A percentile compares a stretch with the other conserved stretches of the same genome.
Conservation (phyloP, 176 grass and related monocot genomes). For the Oryza meyeriana region DNA sequence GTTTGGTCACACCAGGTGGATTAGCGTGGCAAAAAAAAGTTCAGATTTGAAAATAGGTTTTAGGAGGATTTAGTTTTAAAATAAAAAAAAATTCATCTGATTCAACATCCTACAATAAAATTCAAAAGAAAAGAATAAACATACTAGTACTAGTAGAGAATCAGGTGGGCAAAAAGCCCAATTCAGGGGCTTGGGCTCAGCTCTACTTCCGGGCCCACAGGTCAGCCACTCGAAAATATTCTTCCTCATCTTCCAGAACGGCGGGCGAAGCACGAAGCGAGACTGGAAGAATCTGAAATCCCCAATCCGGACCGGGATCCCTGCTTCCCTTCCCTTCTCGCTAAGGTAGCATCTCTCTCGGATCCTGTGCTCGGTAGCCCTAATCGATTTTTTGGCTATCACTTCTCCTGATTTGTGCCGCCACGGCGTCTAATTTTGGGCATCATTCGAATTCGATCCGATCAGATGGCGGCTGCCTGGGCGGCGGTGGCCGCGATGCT, state of each 20-base stretch:
- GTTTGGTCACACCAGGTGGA: too few relatives aligned
- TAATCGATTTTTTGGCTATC: neutral
- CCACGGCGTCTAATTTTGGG: neutral
- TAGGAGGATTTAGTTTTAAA: too few relatives aligned
- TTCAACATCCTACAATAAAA: too few relatives aligned
- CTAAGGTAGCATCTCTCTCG: constrained; percentile 21
- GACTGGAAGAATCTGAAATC: constrained; percentile 7
- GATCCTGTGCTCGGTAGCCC: neutral
- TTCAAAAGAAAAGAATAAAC: too few relatives aligned
- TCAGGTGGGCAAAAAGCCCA: too few relatives aligned
- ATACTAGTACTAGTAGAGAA: too few relatives aligned
- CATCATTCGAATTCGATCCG: neutral
- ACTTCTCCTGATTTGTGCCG: neutral
- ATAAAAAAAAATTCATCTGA: too few relatives aligned
- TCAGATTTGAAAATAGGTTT: too few relatives aligned
- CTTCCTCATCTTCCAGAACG: too few relatives aligned
- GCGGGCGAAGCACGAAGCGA: too few relatives aligned
- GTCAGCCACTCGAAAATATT: neutral
- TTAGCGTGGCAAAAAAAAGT: too few relatives aligned
- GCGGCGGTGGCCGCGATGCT: constrained; percentile 34
- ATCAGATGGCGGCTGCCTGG: constrained; percentile 41
- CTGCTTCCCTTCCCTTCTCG: neutral
- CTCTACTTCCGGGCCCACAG: neutral
- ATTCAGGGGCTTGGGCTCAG: too few relatives aligned
- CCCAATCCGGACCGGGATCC: neutral